Conservation (phyloP, 2,329 filamentous ascomycete species). For the Dothideomycetidae sp. region DNA sequence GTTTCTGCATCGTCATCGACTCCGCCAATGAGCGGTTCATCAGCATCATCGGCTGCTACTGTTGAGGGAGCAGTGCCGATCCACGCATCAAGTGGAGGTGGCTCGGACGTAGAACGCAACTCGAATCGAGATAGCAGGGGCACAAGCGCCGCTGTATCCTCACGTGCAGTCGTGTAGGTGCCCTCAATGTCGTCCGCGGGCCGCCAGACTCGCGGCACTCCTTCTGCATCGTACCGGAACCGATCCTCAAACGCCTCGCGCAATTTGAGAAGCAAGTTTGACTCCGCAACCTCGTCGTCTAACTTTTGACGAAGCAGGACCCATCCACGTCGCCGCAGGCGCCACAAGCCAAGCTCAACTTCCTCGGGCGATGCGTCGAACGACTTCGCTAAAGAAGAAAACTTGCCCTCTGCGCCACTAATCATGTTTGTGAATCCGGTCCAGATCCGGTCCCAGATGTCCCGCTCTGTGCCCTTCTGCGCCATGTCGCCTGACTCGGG, state of each 20-base stretch:
- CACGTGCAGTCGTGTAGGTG: conserved; percentile 78
- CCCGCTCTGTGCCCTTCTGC: conserved; percentile 49
- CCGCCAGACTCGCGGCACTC: conserved; percentile 91
- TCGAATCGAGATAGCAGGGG: conserved; percentile 78
- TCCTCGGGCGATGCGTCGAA: conserved; percentile 88
- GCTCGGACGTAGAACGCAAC: conserved; percentile 55
- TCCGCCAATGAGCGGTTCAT: conserved; percentile 75
- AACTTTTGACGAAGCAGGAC: conserved; percentile 76
- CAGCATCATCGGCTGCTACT: conserved; percentile 74
- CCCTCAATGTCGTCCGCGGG: conserved; percentile 96
- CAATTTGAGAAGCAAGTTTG: conserved; percentile 86
- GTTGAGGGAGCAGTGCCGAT: conserved; percentile 64
- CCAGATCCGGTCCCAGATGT: conserved; percentile 96
- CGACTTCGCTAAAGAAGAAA: conserved; percentile 76
- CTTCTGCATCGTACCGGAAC: conserved; percentile 91
- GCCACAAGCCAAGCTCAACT: conserved; percentile 84
- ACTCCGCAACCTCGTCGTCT: conserved; percentile 96
- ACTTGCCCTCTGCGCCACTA: conserved; percentile 68
- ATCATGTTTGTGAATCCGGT: conserved; percentile 69
- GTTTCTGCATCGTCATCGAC: conserved; percentile 82
- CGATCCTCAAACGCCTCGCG: conserved; percentile 98
- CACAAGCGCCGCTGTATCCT: conserved; percentile 82
- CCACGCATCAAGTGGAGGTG: conserved; percentile 73
- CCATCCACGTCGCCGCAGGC: conserved; percentile 88
- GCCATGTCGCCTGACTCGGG: conserved; percentile 65